Evolutionary conservation across 495 filamentous ascomycete genomes (phyloP).

Genomic region (Ramalina intermedia): DNA sequence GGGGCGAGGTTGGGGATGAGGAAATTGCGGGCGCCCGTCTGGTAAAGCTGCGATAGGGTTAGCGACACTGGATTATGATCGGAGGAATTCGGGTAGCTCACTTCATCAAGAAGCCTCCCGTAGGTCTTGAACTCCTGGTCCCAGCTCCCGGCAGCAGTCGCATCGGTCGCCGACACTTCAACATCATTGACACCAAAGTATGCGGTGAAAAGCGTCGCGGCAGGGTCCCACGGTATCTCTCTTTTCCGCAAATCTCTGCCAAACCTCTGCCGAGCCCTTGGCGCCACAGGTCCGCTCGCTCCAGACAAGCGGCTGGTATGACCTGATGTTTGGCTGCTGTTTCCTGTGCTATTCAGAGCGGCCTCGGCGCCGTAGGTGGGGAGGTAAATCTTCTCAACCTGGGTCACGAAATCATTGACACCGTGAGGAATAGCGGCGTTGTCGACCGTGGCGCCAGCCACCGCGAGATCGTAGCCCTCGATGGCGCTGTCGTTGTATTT

Average conservation of each 20-base stretch:
- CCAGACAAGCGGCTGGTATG: too few relatives aligned
- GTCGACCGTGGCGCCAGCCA: conserved; percentile 55
- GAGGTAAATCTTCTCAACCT: background rate
- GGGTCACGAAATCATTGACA: background rate
- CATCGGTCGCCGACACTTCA: background rate
- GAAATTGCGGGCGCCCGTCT: conserved; percentile 55
- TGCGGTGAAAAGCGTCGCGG: conserved; percentile 1
- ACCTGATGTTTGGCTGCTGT: too few relatives aligned
- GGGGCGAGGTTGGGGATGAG: conserved; percentile 58
- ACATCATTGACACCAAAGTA: conserved; percentile 13
- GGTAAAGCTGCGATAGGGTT: conserved; percentile 28
- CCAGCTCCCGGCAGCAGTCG: background rate
- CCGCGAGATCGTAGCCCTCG: conserved; percentile 55
- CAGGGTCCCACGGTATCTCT: background rate
- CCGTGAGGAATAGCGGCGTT: conserved; percentile 32
- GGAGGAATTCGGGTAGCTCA: background rate
- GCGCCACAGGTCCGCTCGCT: too few relatives aligned
- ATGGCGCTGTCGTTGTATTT: conserved; percentile 45
- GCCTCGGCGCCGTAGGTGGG: background rate
- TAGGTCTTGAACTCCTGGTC: conserved; percentile 1
- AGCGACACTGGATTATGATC: background rate
- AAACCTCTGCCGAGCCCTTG: too few relatives aligned
- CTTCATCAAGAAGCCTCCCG: background rate
- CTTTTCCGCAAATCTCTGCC: too few relatives aligned
- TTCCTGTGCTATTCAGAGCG: background rate